Evolutionary conservation across 1,284 basidiomycete species (phyloP).

Genomic region (Veloboletus limbatus): DNA sequence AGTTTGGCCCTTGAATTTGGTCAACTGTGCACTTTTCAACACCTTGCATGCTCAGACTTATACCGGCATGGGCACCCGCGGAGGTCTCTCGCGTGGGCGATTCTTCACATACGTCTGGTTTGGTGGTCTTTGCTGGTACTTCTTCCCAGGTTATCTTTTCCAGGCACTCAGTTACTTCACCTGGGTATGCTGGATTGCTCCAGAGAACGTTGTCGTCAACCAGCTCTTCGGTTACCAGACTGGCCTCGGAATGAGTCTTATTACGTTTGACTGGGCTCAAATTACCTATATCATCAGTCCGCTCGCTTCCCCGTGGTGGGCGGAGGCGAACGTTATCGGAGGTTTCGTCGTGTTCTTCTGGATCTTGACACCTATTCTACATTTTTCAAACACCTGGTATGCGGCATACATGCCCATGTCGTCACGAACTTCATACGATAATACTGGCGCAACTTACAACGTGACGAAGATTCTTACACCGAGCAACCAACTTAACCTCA

Average conservation of each 20-base stretch:
- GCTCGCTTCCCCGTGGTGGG: too few species aligned
- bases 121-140: constrained; percentile 63
- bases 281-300: constrained; percentile 46
- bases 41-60: constrained; percentile 63
- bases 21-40: constrained; percentile 80
- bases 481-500: too few species aligned
- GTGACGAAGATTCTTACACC: too few species aligned
- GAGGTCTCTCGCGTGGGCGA: constrained; percentile 66
- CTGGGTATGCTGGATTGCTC: constrained; percentile 78
- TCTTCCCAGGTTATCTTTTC: constrained; percentile 70
- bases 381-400: too few species aligned
- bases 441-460: too few species aligned
- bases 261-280: constrained; percentile 70
- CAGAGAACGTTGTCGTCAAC: constrained; percentile 62
- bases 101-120: constrained; percentile 71
- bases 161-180: constrained; percentile 58
- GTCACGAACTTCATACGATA: too few species aligned
- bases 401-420: too few species aligned
- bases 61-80: constrained; percentile 55
- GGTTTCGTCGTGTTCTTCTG: constrained; percentile 77
- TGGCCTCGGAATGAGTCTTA: constrained; percentile 68
- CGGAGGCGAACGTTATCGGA: not conserved
- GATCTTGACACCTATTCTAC: too few species aligned
- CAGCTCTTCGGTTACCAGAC: constrained; percentile 77
- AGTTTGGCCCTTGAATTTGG: constrained; percentile 86